Evolutionary conservation across 2,329 filamentous ascomycete species (phyloP), one percentile per base, ranked within the genome.

Genomic region (Gyromitra esculenta): DNA sequence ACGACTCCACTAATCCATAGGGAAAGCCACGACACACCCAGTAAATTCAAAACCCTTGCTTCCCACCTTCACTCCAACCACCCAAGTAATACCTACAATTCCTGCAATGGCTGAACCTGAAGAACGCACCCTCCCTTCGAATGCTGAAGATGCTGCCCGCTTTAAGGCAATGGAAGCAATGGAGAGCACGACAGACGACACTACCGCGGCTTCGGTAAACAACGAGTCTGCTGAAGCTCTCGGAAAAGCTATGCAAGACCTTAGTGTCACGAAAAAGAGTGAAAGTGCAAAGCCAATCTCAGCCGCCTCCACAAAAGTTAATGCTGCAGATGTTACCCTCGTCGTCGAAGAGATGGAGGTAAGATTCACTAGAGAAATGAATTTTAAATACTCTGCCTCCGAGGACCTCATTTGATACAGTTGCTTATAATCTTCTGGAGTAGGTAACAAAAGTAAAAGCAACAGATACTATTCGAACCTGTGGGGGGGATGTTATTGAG

Each of bases 401-500:
- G 11, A 18, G 7, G 31, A 13, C 4, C 6, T 52, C 39, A 41
- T 59, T 69, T 69, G 35, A 25, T 31, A 43, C 15, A 21, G 31
- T 25, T 65, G 45, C 71, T 77, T 25, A 75, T 48, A 8, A 68
- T 68, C 39, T 9, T 11, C 54, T 54, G 11, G 39, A 52, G 43
- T 25, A 95, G 77, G 82, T 95, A 45, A 84, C 88, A 0, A 94
- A 92, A 83, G 80, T 85, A 1, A 93, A 90, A 83, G 92, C 91
- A 1, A 94, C 90, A 1, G 92, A 95, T 77, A 83, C 95, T 65
- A 86, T 96, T 4, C 91, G 90, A 82, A 85, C 87, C 4, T 86
- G 94, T 81, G 91, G 93, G 64, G 92, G 92, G 1, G 87, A 93
- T 81, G 88, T 88, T 1, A 86, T 90, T 50, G 87, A 88, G 82